phyloP scores from a whole-genome alignment of 1,139 yeast species.

The Nakaseomyces delphensis region DNA sequence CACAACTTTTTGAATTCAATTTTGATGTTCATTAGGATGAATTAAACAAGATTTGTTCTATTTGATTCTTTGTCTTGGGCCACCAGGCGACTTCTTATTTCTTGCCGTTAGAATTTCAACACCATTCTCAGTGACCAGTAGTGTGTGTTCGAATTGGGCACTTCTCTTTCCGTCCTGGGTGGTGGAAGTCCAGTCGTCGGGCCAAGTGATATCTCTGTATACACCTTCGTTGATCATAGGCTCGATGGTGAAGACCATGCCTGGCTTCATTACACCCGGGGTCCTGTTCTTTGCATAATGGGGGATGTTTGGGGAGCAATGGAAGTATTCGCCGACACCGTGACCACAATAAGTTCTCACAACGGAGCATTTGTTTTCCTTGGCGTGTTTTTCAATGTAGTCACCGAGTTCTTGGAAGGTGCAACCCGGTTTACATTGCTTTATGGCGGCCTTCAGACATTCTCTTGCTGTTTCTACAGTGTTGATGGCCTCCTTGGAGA shows the following conservation, averaged over 20 bases:
- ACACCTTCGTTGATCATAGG: slow-evolving; percentile 95
- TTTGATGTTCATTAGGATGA: no score
- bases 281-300: slow-evolving; percentile 93
- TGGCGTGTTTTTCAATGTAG: slow-evolving; percentile 80
- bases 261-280: slow-evolving; percentile 88
- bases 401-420: slow-evolving; percentile 84
- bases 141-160: slow-evolving; percentile 94
- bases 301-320: slow-evolving; percentile 87
- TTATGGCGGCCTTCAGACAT: slow-evolving; percentile 74
- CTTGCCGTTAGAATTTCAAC: slow-evolving; percentile 87
- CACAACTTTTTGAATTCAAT: no score
- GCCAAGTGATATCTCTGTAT: slow-evolving; percentile 81
- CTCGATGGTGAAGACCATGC: slow-evolving; percentile 95
- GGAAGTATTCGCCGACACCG: slow-evolving; percentile 83
- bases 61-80: slow-evolving; percentile 56
- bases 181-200: slow-evolving; percentile 94
- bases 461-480: slow-evolving; percentile 94
- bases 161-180: slow-evolving; percentile 82
- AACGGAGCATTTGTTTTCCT: slow-evolving; percentile 69
- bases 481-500: slow-evolving; percentile 71
- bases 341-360: slow-evolving; percentile 93
- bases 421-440: slow-evolving; percentile 82
- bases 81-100: slow-evolving; percentile 75
- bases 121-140: slow-evolving; percentile 88
- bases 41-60: no score